Evolutionary conservation across 2,329 filamentous ascomycete species (phyloP), one percentile per base, ranked within the genome.

Genomic region (Diplodia scrobiculata): DNA sequence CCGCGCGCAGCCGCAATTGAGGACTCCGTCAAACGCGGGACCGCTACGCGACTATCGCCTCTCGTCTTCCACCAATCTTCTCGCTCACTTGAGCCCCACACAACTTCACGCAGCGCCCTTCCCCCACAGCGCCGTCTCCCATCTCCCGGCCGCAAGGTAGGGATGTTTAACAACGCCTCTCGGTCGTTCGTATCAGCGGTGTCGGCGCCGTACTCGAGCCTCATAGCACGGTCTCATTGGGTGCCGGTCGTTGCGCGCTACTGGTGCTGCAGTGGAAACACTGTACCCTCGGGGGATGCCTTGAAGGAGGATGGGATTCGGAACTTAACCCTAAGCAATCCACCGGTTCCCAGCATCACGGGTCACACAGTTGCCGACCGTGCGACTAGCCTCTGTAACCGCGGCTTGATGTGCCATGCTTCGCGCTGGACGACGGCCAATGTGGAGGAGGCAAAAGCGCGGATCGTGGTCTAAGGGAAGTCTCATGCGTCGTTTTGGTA

Each of bases 271-370:
- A 72, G 71, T 74, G 74, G 70, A 55, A 69, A 72, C 72, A 72
- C 66, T 67, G 70, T 68, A 70, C 65, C 54, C 67, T 63, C 59
- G 68, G 65, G 65, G 63, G 29, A 13, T 52, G 67, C 70, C 70
- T 72, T 68, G 70, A 80, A 59, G 79, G 85, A 84, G 86, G 89
- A 86, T 83, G 82, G 82, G 79, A 82, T 80, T 89, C 88, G 91
- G 91, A 93, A 93, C 91, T 93, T 96, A 97, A 96, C 93, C 93
- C 93, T 97, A 97, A 90, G 85, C 82, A 11, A 82, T 79, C 81
- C 78, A 82, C 87, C 90, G 90, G 91, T 88, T 87, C 75, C 77
- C 72, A 63, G 66, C 62, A 29, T 68, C 65, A 66, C 55, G 65
- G 65, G 52, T 21, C 72, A 72, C 73, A 75, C 81, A 85, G 88